Evolutionary conservation across 345 rosid genomes (phyloP), one percentile per base, ranked within the genome.

Genomic region (Euphorbia tirucalli): DNA sequence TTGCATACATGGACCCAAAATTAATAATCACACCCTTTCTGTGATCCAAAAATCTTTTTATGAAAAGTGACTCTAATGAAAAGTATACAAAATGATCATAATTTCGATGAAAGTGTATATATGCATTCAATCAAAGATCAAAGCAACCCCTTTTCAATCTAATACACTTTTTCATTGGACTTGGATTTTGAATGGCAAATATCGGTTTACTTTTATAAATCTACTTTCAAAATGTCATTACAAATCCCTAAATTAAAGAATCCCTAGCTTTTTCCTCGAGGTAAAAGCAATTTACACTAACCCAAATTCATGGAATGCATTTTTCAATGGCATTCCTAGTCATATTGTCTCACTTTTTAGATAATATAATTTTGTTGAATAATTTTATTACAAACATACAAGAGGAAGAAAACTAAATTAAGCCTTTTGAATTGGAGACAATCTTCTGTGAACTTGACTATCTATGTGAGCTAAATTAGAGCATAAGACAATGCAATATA

Each of bases 361-460:
- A 59, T 25, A 16, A 43, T 43, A 44, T 11, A n/a, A 52, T 6
- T 15, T 15, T 16, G 54, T 48, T 48, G n/a, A 48, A 48, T 7
- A 48, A 15, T 21, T n/a, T 21, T 21, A 22, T 22, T 8, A 22
- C 14, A 24, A 56, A 56, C n/a, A n/a, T n/a, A 56, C 13, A 56
- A 56, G 30, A 24, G 10, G 41, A 32, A 60, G 58, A 60, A 74
- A 48, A 43, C 39, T 57, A 2, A 15, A 41, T 14, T 60, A 27
- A 14, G 18, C 66, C 65, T 79, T 74, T 79, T 68, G 83, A 79
- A 79, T 75, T 79, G 55, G 24, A 65, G 71, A 75, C 46, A 16
- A 62, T 70, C 61, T 31, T 76, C 54, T 61, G 27, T 70, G 68
- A 57, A 15, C 63, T 73, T 76, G 77, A 74, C n/a, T n/a, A n/a